Evolutionary conservation across 176 grass and related monocot species (phyloP), one percentile per base, ranked within the genome.

Genomic region (Avena eriantha): DNA sequence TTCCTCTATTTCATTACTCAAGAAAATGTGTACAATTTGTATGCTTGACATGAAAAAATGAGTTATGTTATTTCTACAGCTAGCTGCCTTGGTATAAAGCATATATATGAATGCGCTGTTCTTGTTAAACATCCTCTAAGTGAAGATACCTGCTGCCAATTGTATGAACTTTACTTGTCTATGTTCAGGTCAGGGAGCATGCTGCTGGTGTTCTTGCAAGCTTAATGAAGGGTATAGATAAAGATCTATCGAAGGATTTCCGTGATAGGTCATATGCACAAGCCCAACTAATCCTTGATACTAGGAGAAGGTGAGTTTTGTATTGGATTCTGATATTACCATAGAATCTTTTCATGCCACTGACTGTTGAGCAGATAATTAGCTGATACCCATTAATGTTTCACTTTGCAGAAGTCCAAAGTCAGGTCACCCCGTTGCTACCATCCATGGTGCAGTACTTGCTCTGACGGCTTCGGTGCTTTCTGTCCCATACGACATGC

Each of bases 401-500:
- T 33, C 60, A 81, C 17, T 34, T 73, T 74, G 70, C 86, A 98
- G 97, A 89, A 90, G 85, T 65, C 73, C 72, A 36, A 80, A 91
- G 69, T 93, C 88, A 16, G 66, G 87, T 50, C 83, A 87, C 51
- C 75, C 92, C n/a, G 77, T 96, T 83, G 88, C 91, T 69, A 89
- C 93, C 76, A 82, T 90, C 77, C 97, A 98, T 90, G 97, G 97
- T 85, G 86, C 90, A 41, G 94, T 91, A 36, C 97, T 98, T 87
- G 88, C 97, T 88, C 91, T 98, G 92, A 86, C 97, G 8, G 86
- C 97, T 83, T 98, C 94, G 8, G 92, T 96, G 46, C 88, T 98
- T 76, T 98, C 97, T 75, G 92, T 96, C 84, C 93, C 97, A 45
- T 98, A 98, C 45, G 94, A 98, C 80, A 96, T 98, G 97, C 97